phyloP scores from a whole-genome alignment of 345 rosid species.

The Eucalyptus rudis region DNA sequence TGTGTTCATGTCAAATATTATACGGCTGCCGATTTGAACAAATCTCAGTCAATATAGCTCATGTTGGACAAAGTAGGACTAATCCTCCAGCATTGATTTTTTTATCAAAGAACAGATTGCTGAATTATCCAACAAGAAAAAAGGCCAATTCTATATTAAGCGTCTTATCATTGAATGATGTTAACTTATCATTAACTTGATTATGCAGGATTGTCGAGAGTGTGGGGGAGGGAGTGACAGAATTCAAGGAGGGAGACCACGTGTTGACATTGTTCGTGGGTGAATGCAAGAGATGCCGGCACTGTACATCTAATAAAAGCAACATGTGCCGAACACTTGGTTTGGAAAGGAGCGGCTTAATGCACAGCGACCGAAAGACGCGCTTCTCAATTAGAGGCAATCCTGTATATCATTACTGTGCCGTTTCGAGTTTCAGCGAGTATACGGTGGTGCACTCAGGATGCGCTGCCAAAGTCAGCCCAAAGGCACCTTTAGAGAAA shows the following conservation, averaged over 20 bases:
- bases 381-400: slow-evolving; percentile 72
- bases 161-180: not conserved
- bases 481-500: slow-evolving; percentile 57
- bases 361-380: slow-evolving; percentile 70
- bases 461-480: slow-evolving; percentile 76
- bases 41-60: not conserved
- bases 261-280: slow-evolving; percentile 80
- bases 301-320: slow-evolving; percentile 69
- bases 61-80: not conserved
- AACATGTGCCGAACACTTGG: slow-evolving; percentile 81
- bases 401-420: slow-evolving; percentile 79
- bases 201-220: slow-evolving; percentile 79
- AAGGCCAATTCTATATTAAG: not conserved
- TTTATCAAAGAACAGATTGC: not conserved
- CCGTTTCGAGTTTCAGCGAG: slow-evolving; percentile 91
- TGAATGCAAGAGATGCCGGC: slow-evolving; percentile 64
- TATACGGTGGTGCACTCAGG: slow-evolving; percentile 91
- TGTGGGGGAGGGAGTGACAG: slow-evolving; percentile 63
- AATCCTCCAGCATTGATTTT: not conserved
- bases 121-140: not conserved
- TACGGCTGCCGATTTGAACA: not conserved
- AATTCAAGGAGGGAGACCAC: slow-evolving; percentile 76
- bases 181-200: not conserved
- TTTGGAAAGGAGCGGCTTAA: slow-evolving; percentile 74
- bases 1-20: too few species aligned